Evolutionary conservation across 768 basidiomycete genomes (phyloP).

Genomic region (Pholiota molesta): DNA sequence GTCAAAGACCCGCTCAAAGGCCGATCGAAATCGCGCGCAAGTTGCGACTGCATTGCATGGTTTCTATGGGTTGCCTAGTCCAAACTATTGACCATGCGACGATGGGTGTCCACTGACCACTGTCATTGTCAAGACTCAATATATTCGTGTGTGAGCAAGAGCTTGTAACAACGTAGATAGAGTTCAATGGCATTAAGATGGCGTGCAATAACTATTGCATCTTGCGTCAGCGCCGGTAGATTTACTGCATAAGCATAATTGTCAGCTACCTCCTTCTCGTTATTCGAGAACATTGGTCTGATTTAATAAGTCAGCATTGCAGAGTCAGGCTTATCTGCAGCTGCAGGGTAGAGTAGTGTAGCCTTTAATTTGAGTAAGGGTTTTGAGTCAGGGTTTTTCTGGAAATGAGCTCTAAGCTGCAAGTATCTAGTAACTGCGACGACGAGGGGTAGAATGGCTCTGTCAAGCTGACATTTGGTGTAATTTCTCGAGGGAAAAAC

Average conservation of each 20-base stretch:
- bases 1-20: slow-evolving; percentile 1
- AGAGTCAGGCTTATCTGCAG: not conserved
- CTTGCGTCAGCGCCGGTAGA: not conserved
- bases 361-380: not conserved
- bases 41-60: not conserved
- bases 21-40: not conserved
- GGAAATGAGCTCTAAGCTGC: not conserved
- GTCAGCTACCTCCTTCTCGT: not conserved
- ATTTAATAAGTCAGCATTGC: not conserved
- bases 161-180: not conserved
- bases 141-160: not conserved
- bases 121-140: not conserved
- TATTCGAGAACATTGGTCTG: not conserved
- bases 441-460: too few relatives aligned
- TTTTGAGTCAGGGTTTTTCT: not conserved
- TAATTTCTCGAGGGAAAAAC: not conserved
- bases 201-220: not conserved
- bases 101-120: not conserved
- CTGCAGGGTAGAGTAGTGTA: not conserved
- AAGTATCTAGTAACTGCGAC: not conserved
- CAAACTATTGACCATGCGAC: not conserved
- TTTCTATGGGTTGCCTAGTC: not conserved
- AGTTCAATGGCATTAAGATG: not conserved
- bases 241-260: not conserved
- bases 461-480: too few relatives aligned